Percentiles rank a stretch among this genome's conserved stretches.
These are phyloP conservation scores for Misopates orontium DNA, from an alignment of 257 asterid genomes.

Conservation along the genomic window DNA sequence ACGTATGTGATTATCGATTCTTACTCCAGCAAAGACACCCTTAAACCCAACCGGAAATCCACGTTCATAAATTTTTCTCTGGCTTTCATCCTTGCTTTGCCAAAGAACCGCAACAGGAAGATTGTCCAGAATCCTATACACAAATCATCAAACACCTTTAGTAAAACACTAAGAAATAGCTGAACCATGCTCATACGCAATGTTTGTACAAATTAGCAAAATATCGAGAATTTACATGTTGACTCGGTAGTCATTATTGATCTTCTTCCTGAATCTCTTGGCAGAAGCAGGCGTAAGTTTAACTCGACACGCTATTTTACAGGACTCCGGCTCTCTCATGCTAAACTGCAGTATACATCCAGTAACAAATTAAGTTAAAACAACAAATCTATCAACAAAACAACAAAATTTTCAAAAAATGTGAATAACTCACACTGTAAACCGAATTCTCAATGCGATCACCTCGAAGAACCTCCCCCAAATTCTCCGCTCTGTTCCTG, in stretches of 20 bases:
- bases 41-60: conserved; percentile 50
- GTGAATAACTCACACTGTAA: conserved; percentile 41
- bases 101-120: conserved; percentile 55
- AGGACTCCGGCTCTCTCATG: conserved; percentile 44
- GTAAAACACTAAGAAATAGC: background rate
- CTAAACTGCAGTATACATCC: conserved; percentile 37
- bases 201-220: background rate
- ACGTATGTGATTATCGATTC: conserved; percentile 8
- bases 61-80: conserved; percentile 38
- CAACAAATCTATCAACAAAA: background rate
- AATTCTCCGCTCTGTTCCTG: conserved; percentile 45
- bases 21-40: conserved; percentile 42
- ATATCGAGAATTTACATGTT: conserved; percentile 40
- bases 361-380: background rate
- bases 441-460: conserved; percentile 57
- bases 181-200: conserved; percentile 6
- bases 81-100: conserved; percentile 36
- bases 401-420: background rate
- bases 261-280: conserved; percentile 40
- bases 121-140: conserved; percentile 51
- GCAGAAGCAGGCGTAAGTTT: conserved; percentile 39
- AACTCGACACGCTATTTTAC: conserved; percentile 48
- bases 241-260: conserved; percentile 49
- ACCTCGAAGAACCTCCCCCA: conserved; percentile 59
- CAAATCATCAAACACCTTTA: background rate